Evolutionary conservation across 1,284 basidiomycete genomes (phyloP).

Genomic region (Macrocystidia cucumis): DNA sequence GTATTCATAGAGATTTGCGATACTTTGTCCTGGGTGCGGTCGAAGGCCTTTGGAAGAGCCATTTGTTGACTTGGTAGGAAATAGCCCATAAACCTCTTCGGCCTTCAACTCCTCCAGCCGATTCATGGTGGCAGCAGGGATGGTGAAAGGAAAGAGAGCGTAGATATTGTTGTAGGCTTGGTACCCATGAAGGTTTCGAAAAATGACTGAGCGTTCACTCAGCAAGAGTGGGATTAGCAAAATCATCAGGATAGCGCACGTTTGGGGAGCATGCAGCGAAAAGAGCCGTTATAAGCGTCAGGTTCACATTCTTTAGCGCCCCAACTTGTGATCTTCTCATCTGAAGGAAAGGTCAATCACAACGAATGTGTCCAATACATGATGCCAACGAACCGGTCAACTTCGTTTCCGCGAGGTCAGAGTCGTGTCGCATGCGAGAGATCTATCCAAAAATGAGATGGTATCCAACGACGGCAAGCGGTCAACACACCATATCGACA

Average conservation of each 20-base stretch:
- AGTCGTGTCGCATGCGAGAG: conserved; percentile 9
- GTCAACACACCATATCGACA: conserved; percentile 7
- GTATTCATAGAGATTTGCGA: background rate
- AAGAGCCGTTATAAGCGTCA: conserved; percentile 3
- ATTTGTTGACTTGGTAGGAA: too few species aligned
- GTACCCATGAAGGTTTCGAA: conserved; percentile 11
- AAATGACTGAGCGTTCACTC: conserved; percentile 9
- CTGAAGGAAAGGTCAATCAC: conserved; percentile 5
- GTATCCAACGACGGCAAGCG: background rate
- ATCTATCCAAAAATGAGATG: conserved; percentile 4
- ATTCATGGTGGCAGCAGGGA: too few species aligned
- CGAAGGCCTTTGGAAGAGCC: too few species aligned
- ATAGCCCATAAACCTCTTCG: too few species aligned
- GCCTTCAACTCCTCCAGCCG: too few species aligned
- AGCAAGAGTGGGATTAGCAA: background rate
- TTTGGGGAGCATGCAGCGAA: conserved; percentile 6
- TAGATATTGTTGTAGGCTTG: conserved; percentile 12
- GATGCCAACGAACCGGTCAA: conserved; percentile 4
- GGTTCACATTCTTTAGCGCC: conserved; percentile 6
- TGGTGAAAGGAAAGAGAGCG: conserved; percentile 11
- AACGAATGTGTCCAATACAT: background rate
- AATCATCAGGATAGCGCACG: conserved; percentile 4
- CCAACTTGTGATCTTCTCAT: conserved; percentile 8
- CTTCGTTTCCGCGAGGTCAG: conserved; percentile 6
- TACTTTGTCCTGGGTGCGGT: too few species aligned